Conservation (phyloP, 2,329 filamentous ascomycete species). For the Colletotrichum musae region DNA sequence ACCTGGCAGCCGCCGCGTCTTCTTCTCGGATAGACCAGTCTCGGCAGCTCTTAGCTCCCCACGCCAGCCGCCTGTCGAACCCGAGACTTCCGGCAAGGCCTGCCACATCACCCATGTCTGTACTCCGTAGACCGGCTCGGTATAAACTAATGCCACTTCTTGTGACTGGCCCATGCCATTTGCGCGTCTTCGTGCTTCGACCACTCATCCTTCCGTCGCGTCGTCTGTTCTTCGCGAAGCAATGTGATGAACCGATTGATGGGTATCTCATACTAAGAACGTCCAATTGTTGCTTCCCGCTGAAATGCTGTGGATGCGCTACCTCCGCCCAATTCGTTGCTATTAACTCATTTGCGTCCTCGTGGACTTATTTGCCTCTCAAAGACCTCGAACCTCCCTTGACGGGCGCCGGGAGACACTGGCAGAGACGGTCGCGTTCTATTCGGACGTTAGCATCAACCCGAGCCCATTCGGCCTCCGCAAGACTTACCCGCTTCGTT, state of each 20-base stretch:
- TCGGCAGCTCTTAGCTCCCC: conserved; percentile 23
- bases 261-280: conserved; percentile 41
- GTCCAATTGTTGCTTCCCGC: conserved; percentile 30
- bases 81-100: conserved; percentile 34
- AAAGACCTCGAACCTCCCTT: conserved; percentile 61
- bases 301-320: conserved; percentile 29
- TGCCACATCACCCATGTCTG: conserved; percentile 10
- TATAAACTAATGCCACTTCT: conserved; percentile 19
- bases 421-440: conserved; percentile 69
- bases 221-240: conserved; percentile 32
- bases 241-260: conserved; percentile 36
- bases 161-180: not conserved
- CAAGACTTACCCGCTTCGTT: conserved; percentile 77
- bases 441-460: conserved; percentile 17
- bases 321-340: conserved; percentile 11
- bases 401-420: conserved; percentile 69
- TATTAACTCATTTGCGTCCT: conserved; percentile 15
- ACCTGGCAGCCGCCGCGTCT: not conserved
- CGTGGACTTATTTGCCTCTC: conserved; percentile 35
- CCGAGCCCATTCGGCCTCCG: conserved; percentile 11
- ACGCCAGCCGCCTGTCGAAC: not conserved
- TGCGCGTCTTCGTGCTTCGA: conserved; percentile 20
- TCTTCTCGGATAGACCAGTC: not conserved
- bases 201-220: conserved; percentile 6
- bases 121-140: conserved; percentile 11